These are phyloP conservation scores for Ophiostoma quercus DNA, from an alignment of 2,329 filamentous ascomycete species.

Conservation along the genomic window DNA sequence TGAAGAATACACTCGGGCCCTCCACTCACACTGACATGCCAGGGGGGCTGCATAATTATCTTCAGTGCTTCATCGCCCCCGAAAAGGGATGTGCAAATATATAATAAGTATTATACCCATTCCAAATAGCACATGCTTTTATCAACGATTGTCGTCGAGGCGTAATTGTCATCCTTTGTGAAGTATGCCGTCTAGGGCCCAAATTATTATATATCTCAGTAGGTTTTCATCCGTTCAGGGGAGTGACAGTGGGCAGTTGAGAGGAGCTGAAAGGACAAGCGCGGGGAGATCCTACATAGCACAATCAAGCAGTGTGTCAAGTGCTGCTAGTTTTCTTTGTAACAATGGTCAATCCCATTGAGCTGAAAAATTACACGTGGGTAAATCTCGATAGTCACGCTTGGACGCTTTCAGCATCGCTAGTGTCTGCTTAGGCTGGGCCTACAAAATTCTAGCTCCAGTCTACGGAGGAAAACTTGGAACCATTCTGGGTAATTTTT, in stretches of 20 bases:
- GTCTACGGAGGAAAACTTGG: neutral
- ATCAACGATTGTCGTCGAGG: neutral
- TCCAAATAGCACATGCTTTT: neutral
- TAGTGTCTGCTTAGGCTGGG: neutral
- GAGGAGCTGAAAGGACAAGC: neutral
- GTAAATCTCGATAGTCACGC: neutral
- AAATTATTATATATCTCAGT: conserved; percentile 6
- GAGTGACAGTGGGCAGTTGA: neutral
- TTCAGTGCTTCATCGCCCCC: neutral
- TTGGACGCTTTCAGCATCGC: neutral
- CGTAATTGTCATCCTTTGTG: neutral
- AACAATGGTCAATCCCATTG: neutral
- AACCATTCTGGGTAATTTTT: neutral
- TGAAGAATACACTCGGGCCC: neutral
- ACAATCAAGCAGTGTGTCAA: neutral
- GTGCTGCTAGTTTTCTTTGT: neutral
- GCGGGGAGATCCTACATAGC: neutral
- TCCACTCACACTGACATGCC: neutral
- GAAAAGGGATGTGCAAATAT: neutral
- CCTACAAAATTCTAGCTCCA: neutral
- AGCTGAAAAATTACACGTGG: neutral
- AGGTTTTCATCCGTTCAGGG: neutral
- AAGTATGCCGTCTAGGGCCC: neutral
- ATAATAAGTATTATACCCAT: neutral
- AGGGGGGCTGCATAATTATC: neutral